phyloP scores from a whole-genome alignment of 1,284 basidiomycete genomes.

The Trametes versicolor region DNA sequence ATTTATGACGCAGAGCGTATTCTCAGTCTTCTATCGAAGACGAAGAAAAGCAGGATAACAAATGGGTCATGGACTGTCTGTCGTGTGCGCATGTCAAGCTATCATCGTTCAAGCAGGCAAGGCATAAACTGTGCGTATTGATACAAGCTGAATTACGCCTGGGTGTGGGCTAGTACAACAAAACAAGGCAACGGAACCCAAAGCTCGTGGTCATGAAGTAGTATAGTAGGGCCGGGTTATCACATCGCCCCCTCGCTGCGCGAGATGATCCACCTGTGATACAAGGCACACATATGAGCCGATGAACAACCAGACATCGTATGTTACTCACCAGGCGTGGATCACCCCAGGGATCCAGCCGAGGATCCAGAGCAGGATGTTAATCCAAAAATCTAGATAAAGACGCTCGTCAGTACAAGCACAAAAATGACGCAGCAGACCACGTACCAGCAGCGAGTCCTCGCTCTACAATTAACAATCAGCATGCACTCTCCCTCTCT shows the following conservation, averaged over 20 bases:
- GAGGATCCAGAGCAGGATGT: constrained; percentile 60
- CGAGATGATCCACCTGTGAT: constrained; percentile 18
- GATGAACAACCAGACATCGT: neutral
- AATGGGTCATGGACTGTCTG: too few species aligned
- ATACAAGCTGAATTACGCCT: too few species aligned
- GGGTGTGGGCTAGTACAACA: too few species aligned
- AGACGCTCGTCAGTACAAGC: neutral
- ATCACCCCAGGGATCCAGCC: constrained; percentile 69
- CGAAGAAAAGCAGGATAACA: too few species aligned
- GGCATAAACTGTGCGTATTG: too few species aligned
- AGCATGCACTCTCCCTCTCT: neutral
- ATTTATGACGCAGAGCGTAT: too few species aligned
- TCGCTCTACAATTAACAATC: constrained; percentile 46
- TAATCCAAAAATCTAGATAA: constrained; percentile 61
- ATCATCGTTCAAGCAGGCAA: too few species aligned
- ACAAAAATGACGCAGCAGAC: neutral
- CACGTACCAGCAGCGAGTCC: constrained; percentile 50
- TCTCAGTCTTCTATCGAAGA: too few species aligned
- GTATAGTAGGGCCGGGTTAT: neutral
- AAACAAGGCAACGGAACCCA: neutral
- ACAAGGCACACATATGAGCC: too few species aligned
- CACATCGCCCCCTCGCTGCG: constrained; percentile 21
- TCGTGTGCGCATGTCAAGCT: too few species aligned
- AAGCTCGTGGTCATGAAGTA: neutral
- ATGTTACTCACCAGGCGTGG: constrained; percentile 58